Base-by-base conservation (phyloP, 176 grass and related monocot genomes). In the Carex scoparia region DNA sequence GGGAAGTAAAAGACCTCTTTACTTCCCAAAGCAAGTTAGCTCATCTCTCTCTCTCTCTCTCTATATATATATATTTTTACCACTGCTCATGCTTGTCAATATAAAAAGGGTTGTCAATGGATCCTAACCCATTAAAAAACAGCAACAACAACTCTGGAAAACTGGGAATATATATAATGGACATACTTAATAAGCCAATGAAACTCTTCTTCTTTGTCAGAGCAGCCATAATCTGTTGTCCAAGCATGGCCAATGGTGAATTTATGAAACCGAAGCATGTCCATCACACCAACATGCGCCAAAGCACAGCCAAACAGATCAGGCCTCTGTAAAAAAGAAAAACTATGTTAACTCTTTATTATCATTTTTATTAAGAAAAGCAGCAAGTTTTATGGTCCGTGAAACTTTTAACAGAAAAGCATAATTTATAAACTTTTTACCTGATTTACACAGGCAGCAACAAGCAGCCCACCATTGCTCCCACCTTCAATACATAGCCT, bases 201-300 rank as follows among this genome's bases (percentile, higher is more conserved):
- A 49, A 98, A 98, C 33, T 98, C 93, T 57, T 94, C 95, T 77
- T 91, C 88, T 7, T 94, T 89, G 46, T 97, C 92, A 65, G 95
- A 93, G 84, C 89, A 98, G 51, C 95, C 95, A 90, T 91, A 98
- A 48, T 98, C 95, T 69, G 93, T 88, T 79, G 95, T 98, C 95
- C 95, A 98, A n/a, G 93, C 92, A 94, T 95, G 95, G 42, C 95
- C 95, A 62, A 98, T 98, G 23, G 95, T 98, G 88, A 98, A 98
- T 86, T 94, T 98, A 81, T 98, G 95, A 84, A 98, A 98, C 49
- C 91, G 93, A 68, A 98, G 92, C 95, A 98, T 98, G 85, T 98
- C 95, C 95, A 98, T 94, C 51, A 98, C 95, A 40, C 95, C 93
- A 79, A 98, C 95, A 90, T 95, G 93, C 73, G 93, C 93, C 84